phyloP scores from a whole-genome alignment of 306 rosid species.

The Glycine latifolia region DNA sequence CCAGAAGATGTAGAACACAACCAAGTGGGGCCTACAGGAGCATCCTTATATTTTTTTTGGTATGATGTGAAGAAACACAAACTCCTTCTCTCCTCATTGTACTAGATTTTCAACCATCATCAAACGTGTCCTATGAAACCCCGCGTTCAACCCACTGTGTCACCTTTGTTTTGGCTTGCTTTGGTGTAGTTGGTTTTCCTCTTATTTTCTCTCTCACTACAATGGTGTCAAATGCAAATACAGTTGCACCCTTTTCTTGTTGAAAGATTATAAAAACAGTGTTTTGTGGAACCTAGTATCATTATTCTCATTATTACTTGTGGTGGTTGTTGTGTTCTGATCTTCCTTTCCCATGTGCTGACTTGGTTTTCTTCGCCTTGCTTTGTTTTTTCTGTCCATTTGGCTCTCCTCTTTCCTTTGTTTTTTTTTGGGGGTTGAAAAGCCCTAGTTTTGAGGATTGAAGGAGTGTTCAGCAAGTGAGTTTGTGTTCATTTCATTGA shows the following conservation, averaged over 20 bases:
- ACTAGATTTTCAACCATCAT: constrained; percentile 45
- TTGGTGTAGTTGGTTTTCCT: background rate
- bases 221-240: constrained; percentile 33
- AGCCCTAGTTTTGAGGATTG: constrained; percentile 55
- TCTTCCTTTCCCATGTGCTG: constrained; percentile 71
- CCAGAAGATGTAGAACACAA: constrained; percentile 14
- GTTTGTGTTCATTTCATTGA: constrained; percentile 45
- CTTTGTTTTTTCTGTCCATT: background rate
- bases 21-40: constrained; percentile 47
- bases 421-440: constrained; percentile 26
- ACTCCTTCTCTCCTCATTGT: background rate
- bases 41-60: constrained; percentile 40
- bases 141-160: constrained; percentile 35
- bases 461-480: constrained; percentile 42
- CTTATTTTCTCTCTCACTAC: constrained; percentile 15
- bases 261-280: constrained; percentile 11
- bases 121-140: background rate
- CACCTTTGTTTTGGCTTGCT: constrained; percentile 36
- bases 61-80: background rate
- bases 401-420: constrained; percentile 28
- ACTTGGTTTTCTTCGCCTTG: constrained; percentile 50
- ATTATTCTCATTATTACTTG: constrained; percentile 46
- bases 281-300: constrained; percentile 49
- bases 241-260: constrained; percentile 50
- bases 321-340: constrained; percentile 49